phyloP scores from a whole-genome alignment of 331 rosid species.

The Quercus lobata region DNA sequence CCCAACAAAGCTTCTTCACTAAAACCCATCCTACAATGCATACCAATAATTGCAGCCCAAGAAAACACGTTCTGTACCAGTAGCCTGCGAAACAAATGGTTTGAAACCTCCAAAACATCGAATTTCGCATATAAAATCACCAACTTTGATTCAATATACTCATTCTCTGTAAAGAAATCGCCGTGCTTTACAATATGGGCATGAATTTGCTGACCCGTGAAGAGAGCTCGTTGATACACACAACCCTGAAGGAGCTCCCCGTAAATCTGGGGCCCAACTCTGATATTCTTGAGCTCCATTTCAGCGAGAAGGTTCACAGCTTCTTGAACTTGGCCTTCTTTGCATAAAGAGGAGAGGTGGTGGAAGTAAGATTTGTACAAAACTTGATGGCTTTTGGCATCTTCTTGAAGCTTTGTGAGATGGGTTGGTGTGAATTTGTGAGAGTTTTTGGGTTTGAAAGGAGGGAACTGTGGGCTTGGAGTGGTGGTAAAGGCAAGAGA shows the following conservation, averaged over 20 bases:
- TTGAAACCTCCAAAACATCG: slow-evolving; percentile 27
- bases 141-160: slow-evolving; percentile 22
- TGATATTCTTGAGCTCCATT: slow-evolving; percentile 26
- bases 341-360: slow-evolving; percentile 50
- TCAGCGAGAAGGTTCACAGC: slow-evolving; percentile 41
- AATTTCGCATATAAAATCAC: slow-evolving; percentile 66
- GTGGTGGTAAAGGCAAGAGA: slow-evolving; percentile 32
- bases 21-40: slow-evolving; percentile 52
- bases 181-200: slow-evolving; percentile 61
- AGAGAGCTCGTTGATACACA: slow-evolving; percentile 61
- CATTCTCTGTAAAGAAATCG: slow-evolving; percentile 24
- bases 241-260: slow-evolving; percentile 81
- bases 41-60: slow-evolving; percentile 77
- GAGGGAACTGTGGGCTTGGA: slow-evolving; percentile 18
- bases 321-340: slow-evolving; percentile 40
- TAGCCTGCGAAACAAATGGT: slow-evolving; percentile 37
- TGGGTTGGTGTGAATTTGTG: slow-evolving; percentile 24
- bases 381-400: slow-evolving; percentile 12
- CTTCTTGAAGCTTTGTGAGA: slow-evolving; percentile 18
- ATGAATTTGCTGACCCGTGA: slow-evolving; percentile 70
- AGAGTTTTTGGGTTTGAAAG: slow-evolving; percentile 14
- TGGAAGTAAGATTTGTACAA: slow-evolving; percentile 33
- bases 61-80: slow-evolving; percentile 53
- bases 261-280: slow-evolving; percentile 43
- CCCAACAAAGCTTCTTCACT: slow-evolving; percentile 46